Conservation (phyloP, 2,329 filamentous ascomycete species). For the Gremmenia infestans region DNA sequence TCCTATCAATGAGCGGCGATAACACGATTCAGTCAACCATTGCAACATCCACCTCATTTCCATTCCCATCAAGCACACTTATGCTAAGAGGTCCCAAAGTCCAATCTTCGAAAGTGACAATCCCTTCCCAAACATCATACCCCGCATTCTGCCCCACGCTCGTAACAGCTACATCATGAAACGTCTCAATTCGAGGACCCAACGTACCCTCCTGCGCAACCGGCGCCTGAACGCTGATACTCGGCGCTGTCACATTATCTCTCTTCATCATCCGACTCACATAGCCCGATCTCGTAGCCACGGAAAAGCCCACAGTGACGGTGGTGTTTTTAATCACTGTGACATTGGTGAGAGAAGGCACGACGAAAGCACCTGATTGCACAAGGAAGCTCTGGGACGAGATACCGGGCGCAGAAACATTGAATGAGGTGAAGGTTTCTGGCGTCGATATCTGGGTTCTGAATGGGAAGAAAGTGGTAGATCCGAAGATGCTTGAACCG, state of each 20-base stretch:
- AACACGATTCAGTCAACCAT: background rate
- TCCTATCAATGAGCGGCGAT: too few relatives aligned
- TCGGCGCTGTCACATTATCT: background rate
- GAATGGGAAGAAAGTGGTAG: constrained; percentile 20
- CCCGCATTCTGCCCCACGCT: constrained; percentile 1
- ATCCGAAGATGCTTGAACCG: constrained; percentile 15
- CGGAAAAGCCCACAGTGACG: constrained; percentile 10
- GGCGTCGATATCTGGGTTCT: constrained; percentile 2
- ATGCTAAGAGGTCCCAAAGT: background rate
- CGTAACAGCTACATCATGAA: constrained; percentile 1
- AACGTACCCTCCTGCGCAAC: constrained; percentile 15
- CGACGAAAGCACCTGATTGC: constrained; percentile 11
- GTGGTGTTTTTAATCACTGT: background rate
- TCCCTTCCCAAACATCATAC: constrained; percentile 15
- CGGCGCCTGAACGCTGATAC: constrained; percentile 10
- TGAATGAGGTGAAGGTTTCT: constrained; percentile 12
- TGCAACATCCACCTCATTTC: constrained; percentile 4
- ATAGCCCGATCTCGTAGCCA: background rate
- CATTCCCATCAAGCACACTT: background rate
- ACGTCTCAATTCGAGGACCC: constrained; percentile 11
- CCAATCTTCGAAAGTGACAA: background rate
- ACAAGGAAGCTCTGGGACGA: constrained; percentile 10
- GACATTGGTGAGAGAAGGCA: constrained; percentile 11
- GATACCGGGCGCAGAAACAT: background rate
- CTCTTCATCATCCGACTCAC: background rate